phyloP scores from a whole-genome alignment of 2,329 filamentous ascomycete species.

The Biscogniauxia mediterranea region DNA sequence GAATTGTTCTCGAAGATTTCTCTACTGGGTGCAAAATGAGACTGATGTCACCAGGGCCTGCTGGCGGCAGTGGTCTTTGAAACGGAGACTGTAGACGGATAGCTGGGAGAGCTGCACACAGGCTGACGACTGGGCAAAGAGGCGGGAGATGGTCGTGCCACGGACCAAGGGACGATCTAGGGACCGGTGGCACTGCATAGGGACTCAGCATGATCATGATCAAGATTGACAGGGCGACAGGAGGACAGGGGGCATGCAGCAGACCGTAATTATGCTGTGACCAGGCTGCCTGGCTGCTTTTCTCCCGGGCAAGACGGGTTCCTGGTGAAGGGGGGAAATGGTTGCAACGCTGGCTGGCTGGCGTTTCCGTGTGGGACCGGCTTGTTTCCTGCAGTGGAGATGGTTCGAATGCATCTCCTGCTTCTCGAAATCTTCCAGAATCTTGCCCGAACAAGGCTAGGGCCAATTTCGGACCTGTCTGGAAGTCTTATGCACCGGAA shows the following conservation, averaged over 20 bases:
- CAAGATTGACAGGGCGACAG: slow-evolving; percentile 1
- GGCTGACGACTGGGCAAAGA: background rate
- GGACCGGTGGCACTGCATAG: background rate
- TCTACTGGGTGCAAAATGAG: background rate
- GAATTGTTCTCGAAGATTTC: background rate
- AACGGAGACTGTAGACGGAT: background rate
- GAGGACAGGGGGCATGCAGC: slow-evolving; percentile 1
- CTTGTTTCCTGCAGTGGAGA: slow-evolving; percentile 1
- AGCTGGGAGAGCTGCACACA: background rate
- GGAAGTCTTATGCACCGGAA: slow-evolving; percentile 22
- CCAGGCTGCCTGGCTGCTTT: background rate
- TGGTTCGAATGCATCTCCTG: slow-evolving; percentile 6
- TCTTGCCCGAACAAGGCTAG: slow-evolving; percentile 17
- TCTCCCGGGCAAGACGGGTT: background rate
- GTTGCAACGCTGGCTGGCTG: background rate
- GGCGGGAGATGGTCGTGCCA: background rate
- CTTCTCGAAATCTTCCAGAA: slow-evolving; percentile 27
- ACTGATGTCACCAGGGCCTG: background rate
- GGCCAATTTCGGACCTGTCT: slow-evolving; percentile 21
- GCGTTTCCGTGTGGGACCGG: background rate
- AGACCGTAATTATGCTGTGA: slow-evolving; percentile 3
- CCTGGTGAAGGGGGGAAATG: background rate
- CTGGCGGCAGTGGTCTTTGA: background rate
- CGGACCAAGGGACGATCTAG: background rate
- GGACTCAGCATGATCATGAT: background rate